Percentiles rank a stretch among this genome's conserved stretches.
phyloP scores from a whole-genome alignment of 1,284 basidiomycete species.

The Sparassis latifolia region DNA sequence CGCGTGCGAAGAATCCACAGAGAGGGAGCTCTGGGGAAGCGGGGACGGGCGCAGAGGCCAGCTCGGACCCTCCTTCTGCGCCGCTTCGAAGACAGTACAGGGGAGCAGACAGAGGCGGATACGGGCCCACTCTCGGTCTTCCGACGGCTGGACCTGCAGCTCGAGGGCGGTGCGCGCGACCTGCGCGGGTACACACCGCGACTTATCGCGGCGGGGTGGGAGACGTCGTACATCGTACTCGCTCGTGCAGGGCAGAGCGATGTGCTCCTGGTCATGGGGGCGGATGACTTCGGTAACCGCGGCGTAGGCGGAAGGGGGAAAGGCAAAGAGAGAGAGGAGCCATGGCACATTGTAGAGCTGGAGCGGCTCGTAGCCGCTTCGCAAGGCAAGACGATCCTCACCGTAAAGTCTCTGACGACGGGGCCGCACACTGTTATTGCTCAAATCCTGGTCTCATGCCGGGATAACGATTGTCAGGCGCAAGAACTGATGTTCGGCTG shows the following conservation, averaged over 20 bases:
- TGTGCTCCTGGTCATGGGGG: slow-evolving; percentile 72
- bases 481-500: slow-evolving; percentile 57
- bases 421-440: slow-evolving; percentile 70
- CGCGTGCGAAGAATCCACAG: slow-evolving; percentile 17
- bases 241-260: slow-evolving; percentile 39
- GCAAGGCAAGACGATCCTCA: slow-evolving; percentile 10
- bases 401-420: slow-evolving; percentile 41
- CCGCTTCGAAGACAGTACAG: background rate
- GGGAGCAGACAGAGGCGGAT: background rate
- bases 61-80: slow-evolving; percentile 36
- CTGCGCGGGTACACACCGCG: slow-evolving; percentile 32
- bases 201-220: slow-evolving; percentile 67
- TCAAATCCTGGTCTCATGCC: slow-evolving; percentile 28
- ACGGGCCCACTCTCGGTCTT: slow-evolving; percentile 33
- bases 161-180: slow-evolving; percentile 20
- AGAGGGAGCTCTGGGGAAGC: slow-evolving; percentile 54
- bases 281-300: slow-evolving; percentile 78
- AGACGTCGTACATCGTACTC: slow-evolving; percentile 71
- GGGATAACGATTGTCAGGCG: slow-evolving; percentile 14
- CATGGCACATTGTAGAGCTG: slow-evolving; percentile 34
- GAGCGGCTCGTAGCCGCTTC: slow-evolving; percentile 21
- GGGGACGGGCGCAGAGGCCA: slow-evolving; percentile 62
- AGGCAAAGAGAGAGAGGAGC: slow-evolving; percentile 6
- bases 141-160: slow-evolving; percentile 35
- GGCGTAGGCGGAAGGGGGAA: slow-evolving; percentile 38